Evolutionary conservation across 1,139 yeast species (phyloP).

Genomic region (Saccharomyces hybrid): DNA sequence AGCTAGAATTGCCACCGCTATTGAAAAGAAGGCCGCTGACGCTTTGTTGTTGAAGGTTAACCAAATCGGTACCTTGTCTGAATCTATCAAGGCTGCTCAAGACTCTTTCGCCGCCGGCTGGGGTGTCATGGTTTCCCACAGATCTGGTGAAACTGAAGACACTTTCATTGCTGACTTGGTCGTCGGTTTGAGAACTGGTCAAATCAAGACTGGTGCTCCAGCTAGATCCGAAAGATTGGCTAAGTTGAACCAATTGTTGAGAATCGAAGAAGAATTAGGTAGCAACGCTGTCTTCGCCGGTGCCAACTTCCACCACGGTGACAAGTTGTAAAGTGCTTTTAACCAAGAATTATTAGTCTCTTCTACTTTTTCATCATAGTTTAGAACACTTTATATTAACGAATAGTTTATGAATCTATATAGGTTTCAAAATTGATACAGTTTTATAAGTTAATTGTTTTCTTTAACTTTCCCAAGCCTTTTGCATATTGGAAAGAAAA

Average conservation of each 20-base stretch:
- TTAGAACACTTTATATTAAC: constrained; percentile 12
- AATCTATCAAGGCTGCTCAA: constrained; percentile 88
- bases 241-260: constrained; percentile 90
- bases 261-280: constrained; percentile 96
- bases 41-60: constrained; percentile 92
- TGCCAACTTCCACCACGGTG: constrained; percentile 60
- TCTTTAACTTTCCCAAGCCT: no score
- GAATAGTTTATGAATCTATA: constrained; percentile 22
- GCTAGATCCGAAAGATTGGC: constrained; percentile 99
- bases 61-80: constrained; percentile 88
- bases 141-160: constrained; percentile 99
- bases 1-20: constrained; percentile 83
- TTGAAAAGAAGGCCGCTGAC: constrained; percentile 88
- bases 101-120: constrained; percentile 87
- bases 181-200: constrained; percentile 96
- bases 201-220: constrained; percentile 99
- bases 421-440: constrained; percentile 20
- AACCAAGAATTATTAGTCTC: neutral
- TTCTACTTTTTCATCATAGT: constrained; percentile 6
- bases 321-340: constrained; percentile 26
- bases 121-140: constrained; percentile 98
- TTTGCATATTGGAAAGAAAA: neutral
- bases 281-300: constrained; percentile 94
- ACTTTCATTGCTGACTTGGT: constrained; percentile 93
- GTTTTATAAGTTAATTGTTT: constrained; percentile 3